Conservation (phyloP, 345 rosid genomes). For the Isatis tinctoria region DNA sequence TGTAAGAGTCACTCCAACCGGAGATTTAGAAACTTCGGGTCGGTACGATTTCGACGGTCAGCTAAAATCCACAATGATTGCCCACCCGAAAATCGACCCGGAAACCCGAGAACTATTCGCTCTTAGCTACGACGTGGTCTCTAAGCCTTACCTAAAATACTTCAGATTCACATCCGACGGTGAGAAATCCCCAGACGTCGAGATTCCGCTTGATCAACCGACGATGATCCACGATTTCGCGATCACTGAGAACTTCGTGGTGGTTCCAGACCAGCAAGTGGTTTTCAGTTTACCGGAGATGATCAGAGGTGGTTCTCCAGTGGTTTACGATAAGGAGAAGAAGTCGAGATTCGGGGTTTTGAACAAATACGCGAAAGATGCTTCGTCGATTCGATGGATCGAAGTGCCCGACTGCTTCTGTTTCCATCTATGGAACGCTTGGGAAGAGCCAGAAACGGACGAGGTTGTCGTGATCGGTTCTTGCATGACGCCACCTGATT, state of each 20-base stretch:
- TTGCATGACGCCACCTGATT: constrained; percentile 80
- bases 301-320: constrained; percentile 81
- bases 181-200: constrained; percentile 58
- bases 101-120: constrained; percentile 56
- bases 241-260: constrained; percentile 61
- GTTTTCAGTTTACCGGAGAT: constrained; percentile 69
- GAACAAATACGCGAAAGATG: constrained; percentile 45
- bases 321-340: constrained; percentile 65
- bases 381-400: constrained; percentile 49
- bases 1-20: constrained; percentile 52
- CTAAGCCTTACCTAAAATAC: constrained; percentile 68
- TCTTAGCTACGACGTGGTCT: constrained; percentile 70
- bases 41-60: constrained; percentile 61
- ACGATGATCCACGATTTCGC: constrained; percentile 93
- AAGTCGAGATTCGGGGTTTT: constrained; percentile 66
- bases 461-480: constrained; percentile 89
- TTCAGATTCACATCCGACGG: constrained; percentile 54
- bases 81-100: constrained; percentile 88
- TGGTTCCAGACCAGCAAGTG: constrained; percentile 85
- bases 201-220: constrained; percentile 58
- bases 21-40: constrained; percentile 62
- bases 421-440: constrained; percentile 89
- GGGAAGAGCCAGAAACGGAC: constrained; percentile 81
- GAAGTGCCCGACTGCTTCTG: constrained; percentile 71
- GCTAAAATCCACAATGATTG: constrained; percentile 66